phyloP scores from a whole-genome alignment of 2,329 filamentous ascomycete genomes.

The Aspergillus brasiliensis region DNA sequence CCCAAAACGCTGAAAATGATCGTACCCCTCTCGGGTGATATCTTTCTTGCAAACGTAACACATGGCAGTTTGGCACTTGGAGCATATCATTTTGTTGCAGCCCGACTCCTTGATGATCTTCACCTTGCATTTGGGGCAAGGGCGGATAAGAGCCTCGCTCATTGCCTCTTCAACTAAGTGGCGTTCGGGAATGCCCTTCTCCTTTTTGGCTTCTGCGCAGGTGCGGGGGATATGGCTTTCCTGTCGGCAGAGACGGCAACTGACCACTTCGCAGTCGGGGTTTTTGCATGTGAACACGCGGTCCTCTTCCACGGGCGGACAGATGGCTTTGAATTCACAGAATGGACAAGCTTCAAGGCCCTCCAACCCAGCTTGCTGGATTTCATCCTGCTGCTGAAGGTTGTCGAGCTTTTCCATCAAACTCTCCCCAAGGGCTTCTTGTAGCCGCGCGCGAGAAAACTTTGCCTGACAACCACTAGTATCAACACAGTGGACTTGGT shows the following conservation, averaged over 20 bases:
- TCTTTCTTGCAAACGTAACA: constrained; percentile 66
- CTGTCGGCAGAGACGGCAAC: constrained; percentile 68
- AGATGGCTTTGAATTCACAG: constrained; percentile 77
- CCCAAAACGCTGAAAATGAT: constrained; percentile 67
- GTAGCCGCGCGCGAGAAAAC: constrained; percentile 60
- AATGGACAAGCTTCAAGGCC: constrained; percentile 77
- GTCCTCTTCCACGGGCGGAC: constrained; percentile 66
- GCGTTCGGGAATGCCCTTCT: constrained; percentile 62
- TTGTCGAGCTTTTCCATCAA: constrained; percentile 65
- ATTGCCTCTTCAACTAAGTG: constrained; percentile 80
- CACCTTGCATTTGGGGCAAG: constrained; percentile 66
- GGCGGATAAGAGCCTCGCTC: constrained; percentile 75
- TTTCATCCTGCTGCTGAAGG: constrained; percentile 69
- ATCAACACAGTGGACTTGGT: constrained; percentile 71
- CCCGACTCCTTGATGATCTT: constrained; percentile 77
- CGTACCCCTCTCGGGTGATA: constrained; percentile 61
- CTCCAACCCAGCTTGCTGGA: constrained; percentile 71
- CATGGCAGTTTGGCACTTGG: constrained; percentile 57
- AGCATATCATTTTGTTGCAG: constrained; percentile 83
- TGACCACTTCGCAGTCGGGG: constrained; percentile 63
- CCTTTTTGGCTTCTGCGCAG: constrained; percentile 67
- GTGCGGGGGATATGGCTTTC: constrained; percentile 71
- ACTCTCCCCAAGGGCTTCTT: constrained; percentile 60
- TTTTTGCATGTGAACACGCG: constrained; percentile 74
- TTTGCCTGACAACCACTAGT: constrained; percentile 64